A percentile compares a stretch with the other conserved stretches of the same genome.
Evolutionary conservation across 2,329 filamentous ascomycete species (phyloP).

Genomic region (Tolypocladium endophyticum): DNA sequence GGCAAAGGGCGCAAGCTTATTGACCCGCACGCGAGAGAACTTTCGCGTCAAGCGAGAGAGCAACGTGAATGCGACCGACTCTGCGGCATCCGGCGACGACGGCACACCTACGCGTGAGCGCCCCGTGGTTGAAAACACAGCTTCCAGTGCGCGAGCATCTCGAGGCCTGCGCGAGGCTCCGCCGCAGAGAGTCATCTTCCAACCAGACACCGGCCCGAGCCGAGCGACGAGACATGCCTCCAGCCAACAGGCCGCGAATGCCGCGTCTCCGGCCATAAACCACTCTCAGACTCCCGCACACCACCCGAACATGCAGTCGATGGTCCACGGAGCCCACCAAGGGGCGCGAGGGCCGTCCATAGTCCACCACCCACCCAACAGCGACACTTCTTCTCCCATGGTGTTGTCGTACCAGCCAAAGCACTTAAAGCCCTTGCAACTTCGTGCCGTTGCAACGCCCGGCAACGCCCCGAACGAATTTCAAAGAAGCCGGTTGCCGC

Average conservation of each 20-base stretch:
- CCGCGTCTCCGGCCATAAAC: slow-evolving; percentile 15
- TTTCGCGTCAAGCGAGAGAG: slow-evolving; percentile 42
- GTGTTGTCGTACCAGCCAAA: slow-evolving; percentile 62
- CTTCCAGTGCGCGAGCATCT: slow-evolving; percentile 47
- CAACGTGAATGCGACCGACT: slow-evolving; percentile 43
- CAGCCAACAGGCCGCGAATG: slow-evolving; percentile 27
- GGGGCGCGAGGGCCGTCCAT: slow-evolving; percentile 31
- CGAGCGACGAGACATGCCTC: slow-evolving; percentile 52
- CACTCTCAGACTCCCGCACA: slow-evolving; percentile 20
- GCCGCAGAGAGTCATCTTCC: slow-evolving; percentile 73
- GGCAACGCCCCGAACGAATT: slow-evolving; percentile 64
- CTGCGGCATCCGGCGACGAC: slow-evolving; percentile 49
- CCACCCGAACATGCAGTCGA: slow-evolving; percentile 18
- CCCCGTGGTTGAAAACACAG: slow-evolving; percentile 34
- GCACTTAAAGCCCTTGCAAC: slow-evolving; percentile 49
- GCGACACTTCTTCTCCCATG: slow-evolving; percentile 47
- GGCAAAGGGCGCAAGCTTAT: slow-evolving; percentile 71
- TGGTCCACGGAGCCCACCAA: slow-evolving; percentile 17
- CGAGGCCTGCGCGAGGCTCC: slow-evolving; percentile 70
- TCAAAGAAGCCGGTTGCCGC: slow-evolving; percentile 30
- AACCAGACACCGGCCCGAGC: slow-evolving; percentile 61
- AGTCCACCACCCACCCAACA: slow-evolving; percentile 41
- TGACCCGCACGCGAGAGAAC: slow-evolving; percentile 70
- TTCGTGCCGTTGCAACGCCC: slow-evolving; percentile 66
- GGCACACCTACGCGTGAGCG: slow-evolving; percentile 46